These are phyloP conservation scores for Russula virescens DNA, from an alignment of 768 basidiomycete species.

Conservation along the genomic window DNA sequence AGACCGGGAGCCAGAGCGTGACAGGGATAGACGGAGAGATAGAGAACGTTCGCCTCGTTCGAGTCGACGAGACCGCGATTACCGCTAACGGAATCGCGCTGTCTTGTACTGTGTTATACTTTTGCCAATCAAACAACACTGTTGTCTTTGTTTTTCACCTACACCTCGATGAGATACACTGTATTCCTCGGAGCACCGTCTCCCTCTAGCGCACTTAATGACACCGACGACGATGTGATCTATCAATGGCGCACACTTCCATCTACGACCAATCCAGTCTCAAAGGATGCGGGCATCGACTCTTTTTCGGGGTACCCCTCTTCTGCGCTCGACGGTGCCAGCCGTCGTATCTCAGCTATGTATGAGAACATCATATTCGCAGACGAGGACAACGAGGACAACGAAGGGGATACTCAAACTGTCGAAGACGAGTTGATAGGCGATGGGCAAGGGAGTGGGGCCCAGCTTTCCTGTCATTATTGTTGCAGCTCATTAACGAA, in stretches of 20 bases:
- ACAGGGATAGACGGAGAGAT: slow-evolving; percentile 16
- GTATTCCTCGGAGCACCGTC: slow-evolving; percentile 50
- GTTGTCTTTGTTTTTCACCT: background rate
- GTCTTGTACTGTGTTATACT: too few species aligned
- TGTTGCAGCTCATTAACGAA: background rate
- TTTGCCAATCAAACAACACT: too few species aligned
- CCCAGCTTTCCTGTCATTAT: background rate
- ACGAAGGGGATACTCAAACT: slow-evolving; percentile 5
- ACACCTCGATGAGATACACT: slow-evolving; percentile 31
- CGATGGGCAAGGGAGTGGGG: background rate
- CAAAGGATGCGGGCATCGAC: slow-evolving; percentile 23
- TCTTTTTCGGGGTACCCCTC: slow-evolving; percentile 18
- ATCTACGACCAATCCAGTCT: slow-evolving; percentile 23
- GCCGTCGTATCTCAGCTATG: slow-evolving; percentile 58
- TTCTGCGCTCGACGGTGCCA: slow-evolving; percentile 62
- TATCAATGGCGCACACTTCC: slow-evolving; percentile 46
- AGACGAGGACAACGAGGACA: slow-evolving; percentile 33
- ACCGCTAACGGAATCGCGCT: background rate
- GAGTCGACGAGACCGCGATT: slow-evolving; percentile 8
- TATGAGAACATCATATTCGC: slow-evolving; percentile 72
- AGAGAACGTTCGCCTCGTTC: slow-evolving; percentile 15
- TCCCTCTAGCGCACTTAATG: slow-evolving; percentile 31
- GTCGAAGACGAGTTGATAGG: slow-evolving; percentile 11
- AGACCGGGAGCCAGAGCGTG: slow-evolving; percentile 25
- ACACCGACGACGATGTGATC: slow-evolving; percentile 27